Evolutionary conservation across 1,284 basidiomycete genomes (phyloP), one percentile per base, ranked within the genome.

Genomic region (Pisolithus thermaeus): DNA sequence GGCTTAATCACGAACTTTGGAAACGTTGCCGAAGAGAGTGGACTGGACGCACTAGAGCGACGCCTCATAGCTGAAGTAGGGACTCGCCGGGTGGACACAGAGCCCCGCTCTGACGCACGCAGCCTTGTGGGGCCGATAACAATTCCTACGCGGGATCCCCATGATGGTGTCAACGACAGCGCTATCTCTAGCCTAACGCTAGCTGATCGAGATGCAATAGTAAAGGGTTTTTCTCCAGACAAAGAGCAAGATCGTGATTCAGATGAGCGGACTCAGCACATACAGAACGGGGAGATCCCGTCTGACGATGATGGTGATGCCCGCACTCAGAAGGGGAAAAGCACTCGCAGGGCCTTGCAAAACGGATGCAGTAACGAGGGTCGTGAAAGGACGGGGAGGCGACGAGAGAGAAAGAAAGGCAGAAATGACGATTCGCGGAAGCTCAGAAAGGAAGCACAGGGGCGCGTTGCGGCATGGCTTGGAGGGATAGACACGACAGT

Each of bases 391-490:
- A 65, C 51, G 59, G 62, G 51, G 14, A 51, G 57, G 7, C 61
- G 58, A 51, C 58, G 59, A 38, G 64, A 56, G 40, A 54, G 58
- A 9, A 61, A 54, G 52, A 61, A 58, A 57, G 46, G 61, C 52
- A 61, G 68, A 62, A 58, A 59, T 53, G 43, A 55, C 8, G 74
- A 74, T 44, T 62, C 68, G 30, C 64, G 69, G 32, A 68, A 74
- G 51, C 60, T 79, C 46, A 66, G 73, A 42, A 68, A 72, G 55
- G 78, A 78, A 44, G 79, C 81, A 16, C 84, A 84, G 55, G 84
- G 84, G 3, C 71, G 84, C n/a, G 81, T 90, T 12, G 74, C 85
- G n/a, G 84, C 81, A 12, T 90, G 87, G 87, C 59, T 90, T 52
- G 84, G 82, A 38, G 76, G 70, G 20, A 78, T 87, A 46, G 80